Evolutionary conservation across 2,329 filamentous ascomycete genomes (phyloP), one percentile per base, ranked within the genome.

Genomic region (Xylariaceae sp.): DNA sequence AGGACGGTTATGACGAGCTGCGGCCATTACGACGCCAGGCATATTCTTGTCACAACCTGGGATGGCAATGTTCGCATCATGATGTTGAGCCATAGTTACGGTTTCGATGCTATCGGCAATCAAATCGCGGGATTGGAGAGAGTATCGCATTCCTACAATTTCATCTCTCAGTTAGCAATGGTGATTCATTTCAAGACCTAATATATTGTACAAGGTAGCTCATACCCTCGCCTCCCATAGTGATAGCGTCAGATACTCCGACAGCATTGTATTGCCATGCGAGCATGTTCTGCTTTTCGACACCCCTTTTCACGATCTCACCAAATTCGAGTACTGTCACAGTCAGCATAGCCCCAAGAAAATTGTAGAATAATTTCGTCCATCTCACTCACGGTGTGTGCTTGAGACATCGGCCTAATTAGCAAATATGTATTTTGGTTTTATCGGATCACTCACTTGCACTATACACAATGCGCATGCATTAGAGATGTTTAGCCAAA

Each of bases 31-130:
- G 14, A 88, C 85, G 53, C 91, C 91, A 0, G 91, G 91, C 92
- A 96, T 96, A 67, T 96, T 96, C 79, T 96, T 96, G 72, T 96
- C 91, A 65, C 91, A 96, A 10, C 91, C 91, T 0, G 92, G 90
- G 56, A 96, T 92, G 22, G 88, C 83, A 64, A 96, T 91, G 66
- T 91, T 94, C 47, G 90, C 92, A 64, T 96, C 92, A 67, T 96
- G 89, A 57, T 86, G 86, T 64, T 96, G 91, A 5, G 88, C 92
- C 64, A 86, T 92, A 1, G 90, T 96, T 32, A 95, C 87, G 2
- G 88, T 91, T 71, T 97, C 92, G 60, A 96, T 90, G 56, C 85
- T 91, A 69, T 97, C 91, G 53, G 91, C 91, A 55, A 97, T 96
- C 54, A 96, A 83, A 62, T 97, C 91, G 48, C 91, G 80, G 2